These are phyloP conservation scores for Calonectria hawksworthii DNA, from an alignment of 2,329 filamentous ascomycete genomes.

Conservation along the genomic window DNA sequence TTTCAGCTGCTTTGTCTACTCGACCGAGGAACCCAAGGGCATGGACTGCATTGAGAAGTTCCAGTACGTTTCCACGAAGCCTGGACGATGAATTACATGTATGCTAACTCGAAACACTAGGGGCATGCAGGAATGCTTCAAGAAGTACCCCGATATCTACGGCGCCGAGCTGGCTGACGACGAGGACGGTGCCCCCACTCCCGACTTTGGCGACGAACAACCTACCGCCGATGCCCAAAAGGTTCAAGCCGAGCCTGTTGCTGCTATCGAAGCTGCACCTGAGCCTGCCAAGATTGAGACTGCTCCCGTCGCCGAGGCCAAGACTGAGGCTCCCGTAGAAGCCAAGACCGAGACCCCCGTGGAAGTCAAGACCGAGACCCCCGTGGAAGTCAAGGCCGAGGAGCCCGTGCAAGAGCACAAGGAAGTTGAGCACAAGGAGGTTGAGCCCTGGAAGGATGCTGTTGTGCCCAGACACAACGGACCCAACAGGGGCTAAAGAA, in stretches of 20 bases:
- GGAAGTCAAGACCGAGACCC: slow-evolving; percentile 21
- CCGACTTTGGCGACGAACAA: slow-evolving; percentile 47
- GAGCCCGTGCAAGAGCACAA: slow-evolving; percentile 17
- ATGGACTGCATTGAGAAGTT: slow-evolving; percentile 99
- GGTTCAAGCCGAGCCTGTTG: slow-evolving; percentile 6
- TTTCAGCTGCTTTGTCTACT: slow-evolving; percentile 99
- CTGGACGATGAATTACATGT: not conserved
- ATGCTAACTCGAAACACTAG: slow-evolving; percentile 62
- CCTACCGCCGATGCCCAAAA: slow-evolving; percentile 35
- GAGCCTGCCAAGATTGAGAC: slow-evolving; percentile 22
- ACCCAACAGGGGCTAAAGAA: slow-evolving; percentile 25
- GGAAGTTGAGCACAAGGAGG: slow-evolving; percentile 32
- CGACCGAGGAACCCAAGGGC: slow-evolving; percentile 93
- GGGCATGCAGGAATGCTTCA: slow-evolving; percentile 98
- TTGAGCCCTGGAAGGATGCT: not conserved
- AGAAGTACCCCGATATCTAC: slow-evolving; percentile 92
- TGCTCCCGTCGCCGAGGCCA: slow-evolving; percentile 30
- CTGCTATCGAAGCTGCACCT: not conserved
- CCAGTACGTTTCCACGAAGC: slow-evolving; percentile 74
- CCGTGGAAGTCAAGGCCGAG: slow-evolving; percentile 15
- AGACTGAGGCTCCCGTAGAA: not conserved
- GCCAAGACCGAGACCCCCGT: slow-evolving; percentile 1
- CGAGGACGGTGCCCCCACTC: slow-evolving; percentile 58
- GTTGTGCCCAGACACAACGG: slow-evolving; percentile 27
- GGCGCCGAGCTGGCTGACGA: slow-evolving; percentile 89